Percentiles rank a stretch among this genome's conserved stretches.
These are phyloP conservation scores for Inga laurina DNA, from an alignment of 306 rosid species.

Conservation along the genomic window DNA sequence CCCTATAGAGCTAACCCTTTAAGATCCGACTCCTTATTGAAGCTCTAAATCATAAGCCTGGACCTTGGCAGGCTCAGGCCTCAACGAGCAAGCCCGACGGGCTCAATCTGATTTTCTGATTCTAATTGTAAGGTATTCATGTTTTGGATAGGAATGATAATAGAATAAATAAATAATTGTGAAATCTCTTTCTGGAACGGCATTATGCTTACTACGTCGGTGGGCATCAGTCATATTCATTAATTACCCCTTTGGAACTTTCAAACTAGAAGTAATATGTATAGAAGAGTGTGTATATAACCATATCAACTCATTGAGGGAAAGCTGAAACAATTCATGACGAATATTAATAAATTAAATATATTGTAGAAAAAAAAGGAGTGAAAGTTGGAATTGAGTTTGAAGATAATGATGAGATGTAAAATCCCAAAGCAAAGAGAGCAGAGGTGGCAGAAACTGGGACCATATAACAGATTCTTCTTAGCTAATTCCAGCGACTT, in stretches of 20 bases:
- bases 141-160: too few species aligned
- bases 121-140: too few species aligned
- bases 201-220: too few species aligned
- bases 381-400: neutral
- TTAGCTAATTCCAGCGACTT: neutral
- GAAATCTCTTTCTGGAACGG: too few species aligned
- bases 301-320: neutral
- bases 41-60: too few species aligned
- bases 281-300: too few species aligned
- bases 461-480: neutral
- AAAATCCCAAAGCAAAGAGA: neutral
- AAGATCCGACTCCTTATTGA: too few species aligned
- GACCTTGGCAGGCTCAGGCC: too few species aligned
- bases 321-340: neutral
- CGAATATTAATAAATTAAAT: neutral
- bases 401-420: neutral
- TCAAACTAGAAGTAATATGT: neutral
- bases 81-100: too few species aligned
- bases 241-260: neutral
- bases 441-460: neutral
- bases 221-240: neutral
- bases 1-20: too few species aligned
- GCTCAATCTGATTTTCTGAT: too few species aligned
- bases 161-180: too few species aligned
- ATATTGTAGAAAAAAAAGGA: neutral